Conservation (phyloP, 306 rosid species). For the Macrotyloma uniflorum region DNA sequence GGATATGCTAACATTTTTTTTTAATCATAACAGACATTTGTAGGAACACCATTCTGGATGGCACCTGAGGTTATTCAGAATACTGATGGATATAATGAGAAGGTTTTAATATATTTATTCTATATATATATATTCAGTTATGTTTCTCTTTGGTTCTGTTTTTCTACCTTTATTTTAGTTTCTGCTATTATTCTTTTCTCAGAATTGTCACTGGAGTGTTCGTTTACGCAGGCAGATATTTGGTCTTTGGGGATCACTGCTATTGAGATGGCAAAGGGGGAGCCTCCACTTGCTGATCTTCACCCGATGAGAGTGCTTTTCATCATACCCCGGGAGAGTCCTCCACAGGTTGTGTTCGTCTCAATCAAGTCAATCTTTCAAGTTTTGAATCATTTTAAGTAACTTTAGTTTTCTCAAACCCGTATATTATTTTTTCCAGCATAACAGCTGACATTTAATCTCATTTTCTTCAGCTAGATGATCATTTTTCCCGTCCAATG, state of each 20-base stretch:
- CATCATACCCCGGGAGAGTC: slow-evolving; percentile 96
- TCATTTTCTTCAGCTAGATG: slow-evolving; percentile 82
- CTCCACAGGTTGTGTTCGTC: slow-evolving; percentile 79
- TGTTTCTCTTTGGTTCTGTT: slow-evolving; percentile 25
- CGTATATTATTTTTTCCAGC: slow-evolving; percentile 22
- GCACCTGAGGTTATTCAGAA: slow-evolving; percentile 99
- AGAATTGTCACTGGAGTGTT: slow-evolving; percentile 40
- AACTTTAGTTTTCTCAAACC: slow-evolving; percentile 24
- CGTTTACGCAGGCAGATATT: slow-evolving; percentile 88
- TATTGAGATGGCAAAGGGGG: slow-evolving; percentile 99
- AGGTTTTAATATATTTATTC: slow-evolving; percentile 59
- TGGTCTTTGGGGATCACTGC: slow-evolving; percentile 99
- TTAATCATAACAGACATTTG: slow-evolving; percentile 83
- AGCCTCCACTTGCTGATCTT: slow-evolving; percentile 98
- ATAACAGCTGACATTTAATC: slow-evolving; percentile 35
- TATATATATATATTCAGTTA: slow-evolving; percentile 6
- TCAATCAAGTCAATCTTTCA: slow-evolving; percentile 22
- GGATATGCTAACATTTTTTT: slow-evolving; percentile 59
- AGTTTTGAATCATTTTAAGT: slow-evolving; percentile 18
- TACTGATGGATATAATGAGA: slow-evolving; percentile 94
- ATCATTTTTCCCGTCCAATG: slow-evolving; percentile 94
- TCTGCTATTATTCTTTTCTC: neutral
- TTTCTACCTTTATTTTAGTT: slow-evolving; percentile 26
- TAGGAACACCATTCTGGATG: slow-evolving; percentile 99
- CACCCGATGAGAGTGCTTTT: slow-evolving; percentile 99